Percentiles rank a stretch among this genome's conserved stretches.
Evolutionary conservation across 257 asterid genomes (phyloP).

Genomic region (Solanum chilense): DNA sequence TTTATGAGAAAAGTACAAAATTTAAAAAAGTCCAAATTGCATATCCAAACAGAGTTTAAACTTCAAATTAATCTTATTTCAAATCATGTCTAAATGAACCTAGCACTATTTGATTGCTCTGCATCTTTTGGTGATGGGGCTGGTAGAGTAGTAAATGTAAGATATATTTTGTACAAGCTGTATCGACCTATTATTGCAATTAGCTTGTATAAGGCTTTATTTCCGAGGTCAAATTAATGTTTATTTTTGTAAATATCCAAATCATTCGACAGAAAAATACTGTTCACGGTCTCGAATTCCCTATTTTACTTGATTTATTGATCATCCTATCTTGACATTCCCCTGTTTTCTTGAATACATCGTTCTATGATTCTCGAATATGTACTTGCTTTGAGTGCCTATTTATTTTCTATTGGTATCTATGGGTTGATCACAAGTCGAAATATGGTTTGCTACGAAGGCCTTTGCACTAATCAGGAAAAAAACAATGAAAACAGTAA

Average conservation of each 20-base stretch:
- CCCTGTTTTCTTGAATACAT: background rate
- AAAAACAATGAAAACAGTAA: background rate
- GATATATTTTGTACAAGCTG: background rate
- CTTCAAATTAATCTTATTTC: background rate
- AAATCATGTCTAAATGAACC: background rate
- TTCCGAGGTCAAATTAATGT: background rate
- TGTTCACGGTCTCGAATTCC: background rate
- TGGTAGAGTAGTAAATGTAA: too few species aligned
- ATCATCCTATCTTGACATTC: background rate
- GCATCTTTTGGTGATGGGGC: background rate
- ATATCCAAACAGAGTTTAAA: background rate
- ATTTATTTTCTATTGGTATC: too few species aligned
- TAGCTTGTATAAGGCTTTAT: background rate
- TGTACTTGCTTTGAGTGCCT: too few species aligned
- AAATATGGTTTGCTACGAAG: background rate
- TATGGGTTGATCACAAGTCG: too few species aligned
- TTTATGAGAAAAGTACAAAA: background rate
- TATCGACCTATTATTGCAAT: background rate
- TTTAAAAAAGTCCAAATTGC: background rate
- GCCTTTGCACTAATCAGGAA: background rate
- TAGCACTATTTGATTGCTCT: background rate
- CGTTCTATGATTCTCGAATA: background rate
- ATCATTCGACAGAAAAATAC: background rate
- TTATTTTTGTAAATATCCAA: background rate
- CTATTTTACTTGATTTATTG: background rate